These are phyloP conservation scores for Ogataea dorogensis DNA, from an alignment of 805 yeast species.

Conservation along the genomic window DNA sequence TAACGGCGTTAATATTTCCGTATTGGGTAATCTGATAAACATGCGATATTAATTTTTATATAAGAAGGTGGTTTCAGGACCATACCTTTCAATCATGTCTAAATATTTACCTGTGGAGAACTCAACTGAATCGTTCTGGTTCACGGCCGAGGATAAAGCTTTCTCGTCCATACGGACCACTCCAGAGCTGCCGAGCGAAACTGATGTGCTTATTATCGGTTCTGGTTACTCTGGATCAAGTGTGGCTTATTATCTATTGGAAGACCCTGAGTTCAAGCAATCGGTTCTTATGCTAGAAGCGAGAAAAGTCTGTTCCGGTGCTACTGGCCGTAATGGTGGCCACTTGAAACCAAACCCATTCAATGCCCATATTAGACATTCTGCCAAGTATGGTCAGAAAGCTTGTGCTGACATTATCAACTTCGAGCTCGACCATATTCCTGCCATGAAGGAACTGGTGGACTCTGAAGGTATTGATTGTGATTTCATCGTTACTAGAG, in stretches of 20 bases:
- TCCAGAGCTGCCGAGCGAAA: slow-evolving; percentile 32
- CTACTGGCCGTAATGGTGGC: slow-evolving; percentile 51
- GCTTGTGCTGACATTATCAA: slow-evolving; percentile 37
- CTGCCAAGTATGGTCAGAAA: slow-evolving; percentile 23
- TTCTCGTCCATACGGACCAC: slow-evolving; percentile 20
- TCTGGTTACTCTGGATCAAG: slow-evolving; percentile 46
- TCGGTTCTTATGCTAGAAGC: slow-evolving; percentile 35
- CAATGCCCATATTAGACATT: slow-evolving; percentile 16
- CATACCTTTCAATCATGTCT: slow-evolving; percentile 3
- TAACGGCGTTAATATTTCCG: slow-evolving; percentile 2
- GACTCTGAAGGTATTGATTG: slow-evolving; percentile 34
- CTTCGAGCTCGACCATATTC: slow-evolving; percentile 38
- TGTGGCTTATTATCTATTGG: slow-evolving; percentile 35
- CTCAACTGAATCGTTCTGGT: slow-evolving; percentile 10
- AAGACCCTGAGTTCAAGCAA: slow-evolving; percentile 18
- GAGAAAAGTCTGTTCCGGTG: slow-evolving; percentile 38
- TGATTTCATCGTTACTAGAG: slow-evolving; percentile 31
- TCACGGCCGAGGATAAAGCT: slow-evolving; percentile 4
- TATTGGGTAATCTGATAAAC: neutral
- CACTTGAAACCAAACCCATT: slow-evolving; percentile 41
- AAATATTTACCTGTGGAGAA: slow-evolving; percentile 6
- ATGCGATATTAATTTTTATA: too few relatives aligned
- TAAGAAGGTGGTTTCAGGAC: too few relatives aligned
- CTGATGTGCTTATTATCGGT: slow-evolving; percentile 42
- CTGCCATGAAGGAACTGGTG: slow-evolving; percentile 33